Evolutionary conservation across 805 yeast genomes (phyloP), one percentile per base, ranked within the genome.

Genomic region (Metschnikowia shivogae): DNA sequence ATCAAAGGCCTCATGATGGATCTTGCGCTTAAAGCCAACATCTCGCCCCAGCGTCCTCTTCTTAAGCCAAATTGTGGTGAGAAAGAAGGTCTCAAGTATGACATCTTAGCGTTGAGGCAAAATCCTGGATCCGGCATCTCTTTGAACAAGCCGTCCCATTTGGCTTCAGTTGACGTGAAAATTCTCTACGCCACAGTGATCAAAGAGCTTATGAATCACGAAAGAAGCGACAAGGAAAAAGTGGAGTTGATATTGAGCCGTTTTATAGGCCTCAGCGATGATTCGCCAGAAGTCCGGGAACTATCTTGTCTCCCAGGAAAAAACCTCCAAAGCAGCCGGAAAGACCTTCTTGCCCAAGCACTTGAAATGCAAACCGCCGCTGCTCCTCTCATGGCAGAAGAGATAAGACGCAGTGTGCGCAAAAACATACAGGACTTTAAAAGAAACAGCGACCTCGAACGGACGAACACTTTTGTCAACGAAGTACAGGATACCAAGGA

Each of bases 381-480:
- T n/a, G 19, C 8, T 37, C 28, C 27, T 8, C 20, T 28, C 33
- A 14, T 29, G 7, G n/a, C 40, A 8, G 14, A 27, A 17, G 19
- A 13, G n/a, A 34, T 44, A 14, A 32, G 22, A 11, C 19, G 22
- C 17, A 49, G 51, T 22, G 33, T 53, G 7, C 10, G 6, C 27
- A 12, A 19, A 6, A 46, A 46, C 35, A 9, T 53, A 8, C 12
- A 14, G 6, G 44, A 42, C 30, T 34, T 47, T n/a, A 28, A 13
- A 26, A 19, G 26, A 8, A 32, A 31, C 19, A 47, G 41, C 26
- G 56, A 53, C 20, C 37, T 49, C 5, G 57, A 52, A 14, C 43
- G 54, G 34, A 26, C 32, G 19, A 52, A 53, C 32, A 36, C 50
- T 11, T 50, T 36, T 32, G 36, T 42, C 20, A 46, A 49, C 42